Evolutionary conservation across 306 rosid species (phyloP), one percentile per base, ranked within the genome.

Genomic region (Rubus idaeus): DNA sequence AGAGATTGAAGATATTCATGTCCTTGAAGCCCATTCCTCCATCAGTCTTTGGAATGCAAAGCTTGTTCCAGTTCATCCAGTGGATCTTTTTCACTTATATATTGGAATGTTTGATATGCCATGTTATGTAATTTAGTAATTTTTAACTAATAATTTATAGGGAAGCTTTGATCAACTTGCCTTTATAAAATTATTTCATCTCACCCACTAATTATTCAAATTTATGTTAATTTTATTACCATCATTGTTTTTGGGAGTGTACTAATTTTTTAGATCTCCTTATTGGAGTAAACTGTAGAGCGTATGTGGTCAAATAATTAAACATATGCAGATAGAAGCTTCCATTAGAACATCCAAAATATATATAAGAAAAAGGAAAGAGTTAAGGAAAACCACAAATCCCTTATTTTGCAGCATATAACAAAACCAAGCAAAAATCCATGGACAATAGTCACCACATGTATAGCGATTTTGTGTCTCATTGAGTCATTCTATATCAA

Each of bases 401-500:
- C 35, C 35, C 35, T 30, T 30, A 17, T 56, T 8, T 30, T 30
- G 35, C 35, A 30, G 35, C 35, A 21, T 13, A 56, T 7, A 56
- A 20, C 61, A 23, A n/a, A 55, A 51, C 8, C 61, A 3, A 55
- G 20, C 10, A 56, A 14, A 21, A 63, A 42, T 69, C 10, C 71
- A 49, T 40, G 70, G 40, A 56, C 65, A 47, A 56, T 30, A 74
- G 41, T 66, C 79, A 56, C 52, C 26, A 58, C 52, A 56, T 37
- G 60, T 16, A 62, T 52, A 52, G 39, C 37, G 44, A 73, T n/a
- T 21, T 52, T 70, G 64, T 68, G 67, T 78, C 74, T 58, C 39
- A n/a, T n/a, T n/a, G n/a, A n/a, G n/a, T n/a, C n/a, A 67, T 46
- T 82, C 73, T 35, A 72, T 73, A 67, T 63, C 61, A 58, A 42